Conservation (phyloP, 441 rosid species). For the Manihot esculenta region DNA sequence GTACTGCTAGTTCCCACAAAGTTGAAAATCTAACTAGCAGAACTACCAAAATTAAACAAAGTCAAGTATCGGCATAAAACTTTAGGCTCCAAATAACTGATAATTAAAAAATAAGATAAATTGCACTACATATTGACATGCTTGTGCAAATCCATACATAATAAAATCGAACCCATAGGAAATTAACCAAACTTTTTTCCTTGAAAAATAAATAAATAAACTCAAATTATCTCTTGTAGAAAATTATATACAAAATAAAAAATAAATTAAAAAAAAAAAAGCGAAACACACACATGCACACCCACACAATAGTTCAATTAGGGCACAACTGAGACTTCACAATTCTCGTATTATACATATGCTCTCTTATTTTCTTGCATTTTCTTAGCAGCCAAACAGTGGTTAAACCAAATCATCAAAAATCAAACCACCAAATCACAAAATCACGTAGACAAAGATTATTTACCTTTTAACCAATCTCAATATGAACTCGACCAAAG, state of each 20-base stretch:
- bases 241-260: neutral
- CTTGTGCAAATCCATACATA: neutral
- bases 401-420: neutral
- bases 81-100: neutral
- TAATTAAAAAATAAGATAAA: neutral
- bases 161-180: neutral
- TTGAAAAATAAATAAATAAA: neutral
- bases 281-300: neutral
- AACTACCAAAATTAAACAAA: neutral
- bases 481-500: slow-evolving; percentile 13
- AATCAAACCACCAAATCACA: neutral
- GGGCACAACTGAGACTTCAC: neutral
- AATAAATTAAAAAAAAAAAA: no score
- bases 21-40: neutral
- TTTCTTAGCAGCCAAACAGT: slow-evolving; percentile 10
- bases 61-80: neutral
- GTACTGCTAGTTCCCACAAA: neutral
- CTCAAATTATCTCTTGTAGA: neutral
- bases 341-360: neutral
- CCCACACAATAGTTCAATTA: neutral
- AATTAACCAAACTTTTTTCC: neutral
- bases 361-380: neutral
- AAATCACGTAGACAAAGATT: neutral
- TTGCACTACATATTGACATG: no score
- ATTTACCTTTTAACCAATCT: slow-evolving; percentile 14